phyloP scores from a whole-genome alignment of 1,284 basidiomycete species.

The Amylostereum areolatum region DNA sequence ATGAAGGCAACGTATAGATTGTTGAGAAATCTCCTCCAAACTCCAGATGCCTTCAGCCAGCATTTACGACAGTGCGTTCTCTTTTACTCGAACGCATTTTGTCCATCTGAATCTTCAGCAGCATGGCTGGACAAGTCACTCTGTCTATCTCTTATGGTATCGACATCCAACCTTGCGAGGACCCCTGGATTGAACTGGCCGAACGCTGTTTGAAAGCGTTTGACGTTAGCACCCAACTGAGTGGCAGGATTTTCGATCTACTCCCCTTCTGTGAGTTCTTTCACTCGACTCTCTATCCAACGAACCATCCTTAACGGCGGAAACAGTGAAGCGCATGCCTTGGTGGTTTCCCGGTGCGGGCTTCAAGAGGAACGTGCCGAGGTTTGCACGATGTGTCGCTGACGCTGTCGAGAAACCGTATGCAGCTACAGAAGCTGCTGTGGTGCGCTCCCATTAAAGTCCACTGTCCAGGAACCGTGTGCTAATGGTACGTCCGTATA shows the following conservation, averaged over 20 bases:
- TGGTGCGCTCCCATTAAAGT: no score
- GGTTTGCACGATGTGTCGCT: neutral
- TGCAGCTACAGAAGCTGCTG: neutral
- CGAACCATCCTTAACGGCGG: neutral
- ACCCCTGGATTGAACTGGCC: neutral
- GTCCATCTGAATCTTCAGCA: neutral
- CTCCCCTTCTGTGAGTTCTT: neutral
- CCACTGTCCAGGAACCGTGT: neutral
- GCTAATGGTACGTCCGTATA: neutral
- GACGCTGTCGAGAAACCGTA: neutral
- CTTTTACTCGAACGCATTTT: neutral
- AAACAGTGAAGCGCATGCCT: slow-evolving; percentile 6
- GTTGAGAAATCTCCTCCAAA: neutral
- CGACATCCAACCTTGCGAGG: neutral
- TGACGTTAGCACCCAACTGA: neutral
- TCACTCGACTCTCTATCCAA: neutral
- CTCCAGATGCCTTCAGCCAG: neutral
- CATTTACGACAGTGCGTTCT: neutral
- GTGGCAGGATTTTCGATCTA: neutral
- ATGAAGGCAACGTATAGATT: neutral
- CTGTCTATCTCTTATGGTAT: neutral
- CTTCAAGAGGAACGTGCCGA: slow-evolving; percentile 4
- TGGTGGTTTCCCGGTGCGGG: slow-evolving; percentile 10
- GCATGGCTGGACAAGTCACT: neutral
- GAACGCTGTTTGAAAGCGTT: neutral